phyloP scores from a whole-genome alignment of 1,139 yeast genomes.

The Debaryomyces coudertii region DNA sequence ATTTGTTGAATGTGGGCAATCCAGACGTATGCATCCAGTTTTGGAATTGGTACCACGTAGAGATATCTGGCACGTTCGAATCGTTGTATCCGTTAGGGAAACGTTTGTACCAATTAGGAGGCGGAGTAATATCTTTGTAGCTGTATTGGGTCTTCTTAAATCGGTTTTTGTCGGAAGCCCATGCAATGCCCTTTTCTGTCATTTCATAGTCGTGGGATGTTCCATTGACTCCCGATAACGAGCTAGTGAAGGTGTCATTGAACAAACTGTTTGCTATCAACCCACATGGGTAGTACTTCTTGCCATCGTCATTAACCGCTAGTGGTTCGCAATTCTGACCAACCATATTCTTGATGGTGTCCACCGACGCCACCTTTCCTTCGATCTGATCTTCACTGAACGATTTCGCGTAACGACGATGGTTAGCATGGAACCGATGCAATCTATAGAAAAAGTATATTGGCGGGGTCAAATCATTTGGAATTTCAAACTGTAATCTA shows the following conservation, averaged over 20 bases:
- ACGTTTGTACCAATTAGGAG: conserved; percentile 87
- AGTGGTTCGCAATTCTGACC: conserved; percentile 93
- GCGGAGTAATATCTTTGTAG: conserved; percentile 80
- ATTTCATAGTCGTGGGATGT: conserved; percentile 47
- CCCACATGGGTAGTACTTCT: conserved; percentile 73
- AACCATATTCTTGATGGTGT: conserved; percentile 61
- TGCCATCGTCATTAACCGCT: conserved; percentile 55
- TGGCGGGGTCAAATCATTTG: conserved; percentile 73
- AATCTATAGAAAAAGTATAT: conserved; percentile 79
- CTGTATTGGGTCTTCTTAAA: conserved; percentile 66
- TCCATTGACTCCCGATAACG: conserved; percentile 42
- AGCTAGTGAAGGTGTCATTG: conserved; percentile 64
- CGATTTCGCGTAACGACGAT: conserved; percentile 89
- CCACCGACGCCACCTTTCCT: conserved; percentile 65
- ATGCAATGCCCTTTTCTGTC: conserved; percentile 62
- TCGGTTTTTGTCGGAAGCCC: conserved; percentile 63
- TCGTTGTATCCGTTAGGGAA: conserved; percentile 91
- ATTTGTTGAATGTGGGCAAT: conserved; percentile 79
- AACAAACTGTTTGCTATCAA: conserved; percentile 75
- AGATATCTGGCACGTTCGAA: conserved; percentile 77
- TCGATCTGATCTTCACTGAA: conserved; percentile 88
- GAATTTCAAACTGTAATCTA: conserved; percentile 75
- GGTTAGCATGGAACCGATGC: conserved; percentile 87
- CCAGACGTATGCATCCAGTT: conserved; percentile 99
- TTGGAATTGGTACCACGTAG: conserved; percentile 57